Evolutionary conservation across 2,329 filamentous ascomycete genomes (phyloP).

Genomic region (Emergomyces orientalis): DNA sequence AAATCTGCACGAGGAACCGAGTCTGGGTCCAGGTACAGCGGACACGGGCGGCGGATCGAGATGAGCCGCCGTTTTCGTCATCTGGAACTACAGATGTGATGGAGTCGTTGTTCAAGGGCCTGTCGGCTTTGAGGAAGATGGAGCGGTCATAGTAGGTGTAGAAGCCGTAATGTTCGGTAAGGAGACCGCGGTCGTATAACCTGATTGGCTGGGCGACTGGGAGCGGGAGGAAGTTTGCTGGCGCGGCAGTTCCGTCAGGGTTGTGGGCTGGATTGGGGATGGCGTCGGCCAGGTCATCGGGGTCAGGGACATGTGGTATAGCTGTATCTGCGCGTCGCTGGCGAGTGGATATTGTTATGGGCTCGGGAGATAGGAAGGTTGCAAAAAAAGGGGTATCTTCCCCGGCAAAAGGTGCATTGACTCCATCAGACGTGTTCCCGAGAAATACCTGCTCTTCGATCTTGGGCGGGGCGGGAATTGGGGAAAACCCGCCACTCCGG

Average conservation of each 20-base stretch:
- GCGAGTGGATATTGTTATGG: conserved; percentile 20
- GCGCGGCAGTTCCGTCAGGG: conserved; percentile 60
- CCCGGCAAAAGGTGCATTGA: conserved; percentile 61
- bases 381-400: conserved; percentile 87
- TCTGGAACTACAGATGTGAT: conserved; percentile 33
- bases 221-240: conserved; percentile 62
- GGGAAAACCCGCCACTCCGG: conserved; percentile 30
- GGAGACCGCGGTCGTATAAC: conserved; percentile 71
- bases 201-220: conserved; percentile 65
- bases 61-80: conserved; percentile 44
- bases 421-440: conserved; percentile 73
- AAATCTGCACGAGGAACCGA: conserved; percentile 53
- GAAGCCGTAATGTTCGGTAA: conserved; percentile 84
- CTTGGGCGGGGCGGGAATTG: conserved; percentile 40
- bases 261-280: conserved; percentile 57
- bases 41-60: conserved; percentile 37
- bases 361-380: conserved; percentile 49
- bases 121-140: conserved; percentile 63
- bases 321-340: conserved; percentile 8
- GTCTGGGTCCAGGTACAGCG: conserved; percentile 54
- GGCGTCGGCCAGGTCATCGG: conserved; percentile 41
- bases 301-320: conserved; percentile 11
- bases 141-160: conserved; percentile 85
- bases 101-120: conserved; percentile 36
- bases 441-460: conserved; percentile 68